A percentile compares a stretch with the other conserved stretches of the same genome.
Conservation (phyloP, 148 eudicot genomes). For the Cornus controversa region DNA sequence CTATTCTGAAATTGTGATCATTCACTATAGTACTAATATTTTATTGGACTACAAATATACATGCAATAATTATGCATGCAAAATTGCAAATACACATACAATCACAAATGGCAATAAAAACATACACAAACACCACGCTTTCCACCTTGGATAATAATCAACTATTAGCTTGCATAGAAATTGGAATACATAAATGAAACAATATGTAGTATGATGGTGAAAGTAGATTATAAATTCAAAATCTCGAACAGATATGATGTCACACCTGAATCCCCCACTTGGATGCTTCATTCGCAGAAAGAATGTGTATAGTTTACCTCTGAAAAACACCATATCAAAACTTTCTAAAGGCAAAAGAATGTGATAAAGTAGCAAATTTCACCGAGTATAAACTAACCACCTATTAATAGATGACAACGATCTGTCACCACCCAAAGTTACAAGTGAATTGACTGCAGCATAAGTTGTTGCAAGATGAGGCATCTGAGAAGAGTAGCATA, state of each 20-base stretch:
- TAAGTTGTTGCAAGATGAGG: constrained; percentile 99
- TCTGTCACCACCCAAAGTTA: constrained; percentile 74
- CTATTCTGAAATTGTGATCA: background rate
- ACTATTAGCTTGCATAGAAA: background rate
- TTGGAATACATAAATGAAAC: background rate
- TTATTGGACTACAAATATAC: background rate
- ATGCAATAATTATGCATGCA: background rate
- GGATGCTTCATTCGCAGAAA: constrained; percentile 78
- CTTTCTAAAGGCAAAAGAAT: background rate
- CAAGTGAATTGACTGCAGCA: constrained; percentile 86
- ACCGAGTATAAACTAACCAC: constrained; percentile 40
- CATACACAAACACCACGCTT: background rate
- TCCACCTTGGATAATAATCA: background rate
- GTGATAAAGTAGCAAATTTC: constrained; percentile 10
- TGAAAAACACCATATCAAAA: constrained; percentile 20
- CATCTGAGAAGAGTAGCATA: constrained; percentile 51
- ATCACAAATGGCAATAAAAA: background rate
- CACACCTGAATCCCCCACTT: constrained; percentile 85
- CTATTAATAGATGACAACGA: constrained; percentile 82
- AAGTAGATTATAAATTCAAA: background rate
- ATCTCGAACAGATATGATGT: background rate
- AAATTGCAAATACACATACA: too few species aligned
- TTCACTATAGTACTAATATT: too few species aligned
- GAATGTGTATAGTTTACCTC: constrained; percentile 55
- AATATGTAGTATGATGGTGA: background rate